Evolutionary conservation across 2,329 filamentous ascomycete genomes (phyloP).

Genomic region (Stromatinia cepivora): DNA sequence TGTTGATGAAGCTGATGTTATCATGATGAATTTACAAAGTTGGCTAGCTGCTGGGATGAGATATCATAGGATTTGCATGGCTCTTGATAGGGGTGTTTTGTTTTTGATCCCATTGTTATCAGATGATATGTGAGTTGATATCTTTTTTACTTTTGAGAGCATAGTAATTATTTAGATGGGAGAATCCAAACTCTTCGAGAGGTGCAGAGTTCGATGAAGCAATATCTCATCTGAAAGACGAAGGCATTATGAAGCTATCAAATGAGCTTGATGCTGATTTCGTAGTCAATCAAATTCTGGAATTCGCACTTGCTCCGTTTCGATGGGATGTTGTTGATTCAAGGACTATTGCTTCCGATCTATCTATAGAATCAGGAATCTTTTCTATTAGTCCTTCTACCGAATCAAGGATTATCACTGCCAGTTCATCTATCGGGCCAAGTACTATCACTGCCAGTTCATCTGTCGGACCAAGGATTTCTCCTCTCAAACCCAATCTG

Average conservation of each 20-base stretch:
- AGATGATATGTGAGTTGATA: background rate
- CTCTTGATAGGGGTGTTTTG: background rate
- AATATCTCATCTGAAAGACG: background rate
- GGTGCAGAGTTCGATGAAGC: background rate
- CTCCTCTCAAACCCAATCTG: background rate
- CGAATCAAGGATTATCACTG: background rate
- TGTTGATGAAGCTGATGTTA: background rate
- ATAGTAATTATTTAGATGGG: background rate
- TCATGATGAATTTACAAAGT: background rate
- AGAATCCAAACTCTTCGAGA: background rate
- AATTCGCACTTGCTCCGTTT: background rate
- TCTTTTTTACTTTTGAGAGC: background rate
- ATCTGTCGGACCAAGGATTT: no score
- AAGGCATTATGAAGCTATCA: background rate
- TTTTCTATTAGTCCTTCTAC: background rate
- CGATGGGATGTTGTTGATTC: background rate
- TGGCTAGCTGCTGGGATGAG: background rate
- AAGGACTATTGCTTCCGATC: background rate
- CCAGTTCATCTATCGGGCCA: background rate
- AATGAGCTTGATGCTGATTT: background rate
- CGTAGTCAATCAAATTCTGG: background rate
- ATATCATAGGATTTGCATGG: background rate
- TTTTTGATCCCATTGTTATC: slow-evolving; percentile 1
- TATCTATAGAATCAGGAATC: background rate
- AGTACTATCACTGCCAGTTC: background rate